Evolutionary conservation across 768 basidiomycete species (phyloP).

Genomic region (Boletus sp.): DNA sequence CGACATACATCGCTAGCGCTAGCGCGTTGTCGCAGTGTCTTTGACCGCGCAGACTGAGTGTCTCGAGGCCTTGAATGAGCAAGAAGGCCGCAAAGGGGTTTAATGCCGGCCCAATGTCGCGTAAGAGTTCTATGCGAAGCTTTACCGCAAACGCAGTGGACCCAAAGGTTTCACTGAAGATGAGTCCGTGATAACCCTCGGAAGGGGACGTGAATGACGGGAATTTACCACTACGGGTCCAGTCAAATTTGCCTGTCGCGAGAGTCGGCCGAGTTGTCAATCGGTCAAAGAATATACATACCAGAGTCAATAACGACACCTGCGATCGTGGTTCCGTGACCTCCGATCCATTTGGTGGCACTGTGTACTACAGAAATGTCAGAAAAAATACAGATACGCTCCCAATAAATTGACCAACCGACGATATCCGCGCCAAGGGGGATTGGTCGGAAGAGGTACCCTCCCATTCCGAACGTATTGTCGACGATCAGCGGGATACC

Average conservation of each 20-base stretch:
- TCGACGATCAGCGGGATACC: conserved; percentile 63
- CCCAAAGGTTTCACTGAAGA: conserved; percentile 51
- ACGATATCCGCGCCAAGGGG: conserved; percentile 58
- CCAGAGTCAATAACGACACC: conserved; percentile 62
- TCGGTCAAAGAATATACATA: conserved; percentile 18
- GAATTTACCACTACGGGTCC: conserved; percentile 50
- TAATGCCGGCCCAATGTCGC: conserved; percentile 50
- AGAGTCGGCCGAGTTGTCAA: not conserved
- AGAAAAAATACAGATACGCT: not conserved
- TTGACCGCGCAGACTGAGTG: conserved; percentile 55
- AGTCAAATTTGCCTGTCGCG: conserved; percentile 52
- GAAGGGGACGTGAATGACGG: conserved; percentile 53
- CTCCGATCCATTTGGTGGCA: conserved; percentile 67
- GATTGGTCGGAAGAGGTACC: conserved; percentile 53
- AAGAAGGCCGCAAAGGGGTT: conserved; percentile 60
- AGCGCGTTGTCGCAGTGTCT: conserved; percentile 58
- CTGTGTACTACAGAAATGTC: conserved; percentile 40
- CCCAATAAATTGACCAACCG: conserved; percentile 22
- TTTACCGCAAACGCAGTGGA: conserved; percentile 49
- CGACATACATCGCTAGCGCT: conserved; percentile 41
- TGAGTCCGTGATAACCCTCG: conserved; percentile 55
- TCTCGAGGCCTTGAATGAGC: conserved; percentile 59
- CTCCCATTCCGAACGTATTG: conserved; percentile 62
- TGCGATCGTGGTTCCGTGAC: conserved; percentile 64
- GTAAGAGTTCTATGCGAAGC: conserved; percentile 48